Evolutionary conservation across 179 eudicot species (phyloP).

Genomic region (Nepenthes alata): DNA sequence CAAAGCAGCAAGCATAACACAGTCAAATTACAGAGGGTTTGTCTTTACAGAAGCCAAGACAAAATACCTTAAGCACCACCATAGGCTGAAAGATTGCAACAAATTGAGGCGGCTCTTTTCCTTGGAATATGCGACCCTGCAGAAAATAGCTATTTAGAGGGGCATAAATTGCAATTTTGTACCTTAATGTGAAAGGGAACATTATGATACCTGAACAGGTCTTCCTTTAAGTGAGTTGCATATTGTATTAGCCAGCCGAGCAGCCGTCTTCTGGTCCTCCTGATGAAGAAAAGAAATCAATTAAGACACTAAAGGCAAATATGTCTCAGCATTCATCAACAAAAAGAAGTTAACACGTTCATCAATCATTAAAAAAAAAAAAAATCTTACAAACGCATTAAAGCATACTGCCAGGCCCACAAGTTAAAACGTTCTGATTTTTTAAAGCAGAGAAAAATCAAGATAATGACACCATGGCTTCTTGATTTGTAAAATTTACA

Average conservation of each 20-base stretch:
- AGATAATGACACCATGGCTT: no score
- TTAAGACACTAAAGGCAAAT: not conserved
- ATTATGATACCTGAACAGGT: slow-evolving; percentile 66
- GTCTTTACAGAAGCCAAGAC: slow-evolving; percentile 1
- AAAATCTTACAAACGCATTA: no score
- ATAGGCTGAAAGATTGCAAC: slow-evolving; percentile 89
- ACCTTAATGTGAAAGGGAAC: slow-evolving; percentile 2
- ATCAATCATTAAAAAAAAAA: no score
- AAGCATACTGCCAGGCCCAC: no score
- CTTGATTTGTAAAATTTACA: no score
- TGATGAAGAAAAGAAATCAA: slow-evolving; percentile 14
- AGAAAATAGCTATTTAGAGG: slow-evolving; percentile 8
- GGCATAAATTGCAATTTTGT: slow-evolving; percentile 1
- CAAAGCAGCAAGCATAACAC: slow-evolving; percentile 1
- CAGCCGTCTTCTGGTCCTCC: slow-evolving; percentile 83
- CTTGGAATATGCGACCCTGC: slow-evolving; percentile 87
- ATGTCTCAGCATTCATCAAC: no score
- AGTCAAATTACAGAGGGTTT: not conserved
- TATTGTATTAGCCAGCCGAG: slow-evolving; percentile 69
- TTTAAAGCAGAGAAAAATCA: no score
- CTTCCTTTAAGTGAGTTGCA: slow-evolving; percentile 85
- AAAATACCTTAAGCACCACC: slow-evolving; percentile 84
- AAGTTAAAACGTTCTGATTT: no score
- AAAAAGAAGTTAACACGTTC: no score
- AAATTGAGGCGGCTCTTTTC: slow-evolving; percentile 96